phyloP scores from a whole-genome alignment of 2,329 filamentous ascomycete genomes.

The Periconia sp. region DNA sequence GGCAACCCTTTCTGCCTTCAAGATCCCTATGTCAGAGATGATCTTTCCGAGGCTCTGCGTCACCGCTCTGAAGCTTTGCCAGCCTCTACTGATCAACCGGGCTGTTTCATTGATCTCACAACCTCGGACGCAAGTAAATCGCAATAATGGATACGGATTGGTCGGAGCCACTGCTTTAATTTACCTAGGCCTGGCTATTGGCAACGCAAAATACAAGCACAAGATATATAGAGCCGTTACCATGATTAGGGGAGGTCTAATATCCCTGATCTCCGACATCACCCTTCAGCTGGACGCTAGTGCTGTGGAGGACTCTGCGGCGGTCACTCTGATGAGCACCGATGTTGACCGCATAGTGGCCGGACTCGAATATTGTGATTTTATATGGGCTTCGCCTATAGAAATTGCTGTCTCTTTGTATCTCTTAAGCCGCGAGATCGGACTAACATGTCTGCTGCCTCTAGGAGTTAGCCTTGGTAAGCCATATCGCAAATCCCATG shows the following conservation, averaged over 20 bases:
- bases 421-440: no score
- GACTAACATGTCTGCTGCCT: slow-evolving; percentile 43
- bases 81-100: no score
- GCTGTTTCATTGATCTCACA: no score
- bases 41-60: no score
- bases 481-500: slow-evolving; percentile 9
- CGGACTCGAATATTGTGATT: no score
- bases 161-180: slow-evolving; percentile 15
- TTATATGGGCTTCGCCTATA: no score
- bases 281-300: slow-evolving; percentile 7
- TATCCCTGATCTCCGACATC: slow-evolving; percentile 11
- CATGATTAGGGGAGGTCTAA: slow-evolving; percentile 10
- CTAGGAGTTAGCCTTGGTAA: slow-evolving; percentile 44
- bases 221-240: slow-evolving; percentile 10
- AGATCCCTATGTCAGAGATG: no score
- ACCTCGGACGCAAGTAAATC: no score
- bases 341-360: slow-evolving; percentile 13
- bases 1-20: no score
- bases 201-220: slow-evolving; percentile 12
- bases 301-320: slow-evolving; percentile 10
- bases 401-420: no score
- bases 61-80: no score
- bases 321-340: slow-evolving; percentile 14
- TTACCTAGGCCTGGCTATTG: slow-evolving; percentile 11
- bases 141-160: no score